Evolutionary conservation across 1,284 basidiomycete genomes (phyloP).

Genomic region (Sparassis latifolia): DNA sequence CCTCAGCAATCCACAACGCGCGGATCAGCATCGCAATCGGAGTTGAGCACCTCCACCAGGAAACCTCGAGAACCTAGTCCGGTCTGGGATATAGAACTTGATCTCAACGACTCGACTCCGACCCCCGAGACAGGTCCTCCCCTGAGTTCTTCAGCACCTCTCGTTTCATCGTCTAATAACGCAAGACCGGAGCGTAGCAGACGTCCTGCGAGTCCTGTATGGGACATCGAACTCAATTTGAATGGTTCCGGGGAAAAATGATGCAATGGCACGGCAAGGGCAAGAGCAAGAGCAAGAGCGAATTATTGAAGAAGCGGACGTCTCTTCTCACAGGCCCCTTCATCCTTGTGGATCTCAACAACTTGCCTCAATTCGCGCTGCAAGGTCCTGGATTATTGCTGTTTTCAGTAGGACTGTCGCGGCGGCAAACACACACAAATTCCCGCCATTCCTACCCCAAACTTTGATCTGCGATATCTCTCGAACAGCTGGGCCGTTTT

Average conservation of each 20-base stretch:
- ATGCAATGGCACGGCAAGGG: constrained; percentile 6
- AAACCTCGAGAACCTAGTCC: constrained; percentile 23
- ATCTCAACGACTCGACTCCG: constrained; percentile 23
- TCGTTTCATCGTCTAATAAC: constrained; percentile 4
- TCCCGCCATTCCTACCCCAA: no score
- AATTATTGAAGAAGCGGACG: no score
- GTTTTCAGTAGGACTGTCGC: no score
- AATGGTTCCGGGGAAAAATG: constrained; percentile 14
- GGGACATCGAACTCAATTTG: constrained; percentile 35
- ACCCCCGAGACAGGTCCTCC: constrained; percentile 13
- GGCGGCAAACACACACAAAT: no score
- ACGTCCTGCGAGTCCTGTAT: constrained; percentile 28
- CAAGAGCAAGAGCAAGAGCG: neutral
- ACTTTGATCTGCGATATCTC: no score
- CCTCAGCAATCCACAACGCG: constrained; percentile 13
- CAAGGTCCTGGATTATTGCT: no score
- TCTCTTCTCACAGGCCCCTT: constrained; percentile 4
- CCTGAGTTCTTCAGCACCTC: constrained; percentile 1
- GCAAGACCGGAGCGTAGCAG: constrained; percentile 6
- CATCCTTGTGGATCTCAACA: neutral
- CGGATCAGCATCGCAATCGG: constrained; percentile 6
- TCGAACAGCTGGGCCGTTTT: no score
- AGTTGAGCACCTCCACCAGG: constrained; percentile 7
- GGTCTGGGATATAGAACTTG: constrained; percentile 33
- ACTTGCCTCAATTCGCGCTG: no score